phyloP scores from a whole-genome alignment of 176 grass and related monocot genomes.

The Zizania latifolia region DNA sequence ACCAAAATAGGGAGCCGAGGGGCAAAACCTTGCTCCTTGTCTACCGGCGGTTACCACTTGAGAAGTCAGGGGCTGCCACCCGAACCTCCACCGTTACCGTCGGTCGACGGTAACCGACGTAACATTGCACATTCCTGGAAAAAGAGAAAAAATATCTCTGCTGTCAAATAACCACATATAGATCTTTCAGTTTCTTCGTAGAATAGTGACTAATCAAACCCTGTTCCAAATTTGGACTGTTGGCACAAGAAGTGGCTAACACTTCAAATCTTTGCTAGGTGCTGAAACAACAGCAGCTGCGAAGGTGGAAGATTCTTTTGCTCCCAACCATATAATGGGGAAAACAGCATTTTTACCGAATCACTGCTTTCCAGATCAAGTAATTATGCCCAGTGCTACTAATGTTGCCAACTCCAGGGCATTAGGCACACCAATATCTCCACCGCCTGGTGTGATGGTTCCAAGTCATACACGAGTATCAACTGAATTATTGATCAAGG shows the following conservation, averaged over 20 bases:
- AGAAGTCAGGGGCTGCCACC: too few species aligned
- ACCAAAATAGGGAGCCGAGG: too few species aligned
- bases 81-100: too few species aligned
- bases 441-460: conserved; percentile 19
- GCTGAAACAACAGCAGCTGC: conserved; percentile 39
- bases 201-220: neutral
- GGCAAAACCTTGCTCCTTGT: too few species aligned
- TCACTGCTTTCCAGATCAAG: conserved; percentile 43
- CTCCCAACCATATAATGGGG: conserved; percentile 34
- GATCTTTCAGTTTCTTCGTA: neutral
- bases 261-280: conserved; percentile 32
- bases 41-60: too few species aligned
- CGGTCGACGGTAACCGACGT: too few species aligned
- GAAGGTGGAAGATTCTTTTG: conserved; percentile 38
- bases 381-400: conserved; percentile 44
- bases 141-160: too few species aligned
- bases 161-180: neutral
- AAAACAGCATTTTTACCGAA: conserved; percentile 35
- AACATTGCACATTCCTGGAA: too few species aligned
- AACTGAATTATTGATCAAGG: conserved; percentile 66
- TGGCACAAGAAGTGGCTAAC: conserved; percentile 18
- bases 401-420: conserved; percentile 37
- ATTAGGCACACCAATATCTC: conserved; percentile 32
- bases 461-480: conserved; percentile 32
- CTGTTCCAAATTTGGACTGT: conserved; percentile 22